phyloP scores from a whole-genome alignment of 306 rosid genomes.

The Acacia crassicarpa region DNA sequence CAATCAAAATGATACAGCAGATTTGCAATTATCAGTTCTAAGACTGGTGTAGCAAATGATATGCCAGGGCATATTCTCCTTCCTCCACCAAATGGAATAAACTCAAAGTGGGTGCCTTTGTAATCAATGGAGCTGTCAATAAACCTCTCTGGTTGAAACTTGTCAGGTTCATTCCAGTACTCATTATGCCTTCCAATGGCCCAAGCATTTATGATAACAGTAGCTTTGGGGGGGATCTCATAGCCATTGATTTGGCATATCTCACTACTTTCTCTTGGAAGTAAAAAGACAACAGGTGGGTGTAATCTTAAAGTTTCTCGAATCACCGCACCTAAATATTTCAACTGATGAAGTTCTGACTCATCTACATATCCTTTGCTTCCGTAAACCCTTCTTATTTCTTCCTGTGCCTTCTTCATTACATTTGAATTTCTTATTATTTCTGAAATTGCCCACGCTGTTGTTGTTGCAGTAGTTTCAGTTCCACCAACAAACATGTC shows the following conservation, averaged over 20 bases:
- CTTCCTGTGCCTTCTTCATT: constrained; percentile 17
- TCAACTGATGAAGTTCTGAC: background rate
- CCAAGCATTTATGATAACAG: background rate
- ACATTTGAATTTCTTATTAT: background rate
- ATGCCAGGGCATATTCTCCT: background rate
- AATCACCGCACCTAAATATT: background rate
- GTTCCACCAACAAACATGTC: constrained; percentile 21
- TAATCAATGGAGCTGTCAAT: background rate
- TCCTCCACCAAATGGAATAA: background rate
- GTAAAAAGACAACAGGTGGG: background rate
- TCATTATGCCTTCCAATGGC: background rate
- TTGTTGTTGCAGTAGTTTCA: constrained; percentile 1
- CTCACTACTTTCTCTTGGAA: background rate
- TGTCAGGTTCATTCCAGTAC: background rate
- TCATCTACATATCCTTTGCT: background rate
- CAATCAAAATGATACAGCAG: background rate
- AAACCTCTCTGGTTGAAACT: background rate
- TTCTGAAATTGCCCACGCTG: background rate
- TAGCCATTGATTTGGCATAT: constrained; percentile 4
- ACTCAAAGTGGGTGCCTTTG: background rate
- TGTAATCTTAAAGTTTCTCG: constrained; percentile 7
- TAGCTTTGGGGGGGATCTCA: background rate
- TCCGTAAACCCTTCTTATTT: background rate
- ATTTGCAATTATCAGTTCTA: background rate
- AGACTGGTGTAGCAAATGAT: background rate